Conservation (phyloP, 2,329 filamentous ascomycete species). For the Fusarium coicis region DNA sequence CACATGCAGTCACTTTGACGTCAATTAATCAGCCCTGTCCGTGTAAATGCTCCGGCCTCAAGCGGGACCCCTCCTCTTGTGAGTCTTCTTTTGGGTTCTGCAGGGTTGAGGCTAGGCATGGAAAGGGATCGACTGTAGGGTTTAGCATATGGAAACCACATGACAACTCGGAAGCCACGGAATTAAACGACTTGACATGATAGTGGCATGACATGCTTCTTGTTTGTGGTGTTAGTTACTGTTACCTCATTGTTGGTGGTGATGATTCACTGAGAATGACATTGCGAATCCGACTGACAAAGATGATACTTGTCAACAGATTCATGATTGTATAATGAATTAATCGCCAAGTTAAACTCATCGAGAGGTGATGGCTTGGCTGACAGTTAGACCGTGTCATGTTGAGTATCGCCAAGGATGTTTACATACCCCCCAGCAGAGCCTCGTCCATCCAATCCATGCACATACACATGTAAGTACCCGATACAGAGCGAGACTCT, state of each 20-base stretch:
- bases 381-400: conserved; percentile 19
- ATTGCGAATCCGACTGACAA: neutral
- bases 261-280: neutral
- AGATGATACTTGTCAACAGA: too few relatives aligned
- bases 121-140: conserved; percentile 28
- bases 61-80: neutral
- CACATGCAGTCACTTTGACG: conserved; percentile 39
- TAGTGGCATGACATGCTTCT: conserved; percentile 21
- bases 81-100: conserved; percentile 3
- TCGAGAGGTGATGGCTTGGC: conserved; percentile 5
- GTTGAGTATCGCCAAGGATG: conserved; percentile 9
- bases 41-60: conserved; percentile 1
- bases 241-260: neutral
- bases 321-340: neutral
- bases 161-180: conserved; percentile 27
- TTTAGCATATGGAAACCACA: conserved; percentile 22
- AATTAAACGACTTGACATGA: neutral
- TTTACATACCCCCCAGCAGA: conserved; percentile 1
- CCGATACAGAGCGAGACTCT: conserved; percentile 13
- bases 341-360: neutral
- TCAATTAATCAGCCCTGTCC: conserved; percentile 17
- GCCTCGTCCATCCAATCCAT: neutral
- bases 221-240: neutral
- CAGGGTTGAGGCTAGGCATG: neutral
- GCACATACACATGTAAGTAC: conserved; percentile 13